phyloP scores from a whole-genome alignment of 306 rosid species.

The Lagenaria siceraria region DNA sequence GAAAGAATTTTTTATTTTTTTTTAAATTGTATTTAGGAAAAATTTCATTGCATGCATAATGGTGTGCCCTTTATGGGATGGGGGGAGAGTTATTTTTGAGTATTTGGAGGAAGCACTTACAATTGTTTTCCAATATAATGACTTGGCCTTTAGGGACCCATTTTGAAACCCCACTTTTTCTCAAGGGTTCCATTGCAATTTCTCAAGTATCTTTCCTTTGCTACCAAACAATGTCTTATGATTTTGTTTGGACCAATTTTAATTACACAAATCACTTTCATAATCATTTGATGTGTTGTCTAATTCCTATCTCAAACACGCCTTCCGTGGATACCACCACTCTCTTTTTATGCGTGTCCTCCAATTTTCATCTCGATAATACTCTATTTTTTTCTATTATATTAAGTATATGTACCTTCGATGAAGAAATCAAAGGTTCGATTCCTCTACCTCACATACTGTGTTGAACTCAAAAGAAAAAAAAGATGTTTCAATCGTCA shows the following conservation, averaged over 20 bases:
- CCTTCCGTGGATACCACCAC: neutral
- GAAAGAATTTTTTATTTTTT: too few species aligned
- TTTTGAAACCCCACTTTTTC: neutral
- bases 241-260: neutral
- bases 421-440: too few species aligned
- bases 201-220: neutral
- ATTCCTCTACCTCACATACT: too few species aligned
- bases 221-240: neutral
- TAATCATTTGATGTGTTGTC: neutral
- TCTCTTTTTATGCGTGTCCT: neutral
- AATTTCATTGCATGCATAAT: conserved; percentile 1
- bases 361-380: neutral
- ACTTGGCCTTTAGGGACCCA: neutral
- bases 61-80: neutral
- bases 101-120: neutral
- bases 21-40: neutral
- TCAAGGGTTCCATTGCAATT: neutral
- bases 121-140: neutral
- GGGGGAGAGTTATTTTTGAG: neutral
- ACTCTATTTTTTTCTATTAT: neutral
- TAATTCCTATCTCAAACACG: neutral
- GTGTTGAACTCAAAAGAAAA: too few species aligned
- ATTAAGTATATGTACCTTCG: too few species aligned
- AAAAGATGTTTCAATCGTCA: too few species aligned
- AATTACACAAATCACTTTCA: neutral